A percentile compares a stretch with the other conserved stretches of the same genome.
Evolutionary conservation across 2,329 filamentous ascomycete species (phyloP).

Genomic region (Penicillium corylophilum): DNA sequence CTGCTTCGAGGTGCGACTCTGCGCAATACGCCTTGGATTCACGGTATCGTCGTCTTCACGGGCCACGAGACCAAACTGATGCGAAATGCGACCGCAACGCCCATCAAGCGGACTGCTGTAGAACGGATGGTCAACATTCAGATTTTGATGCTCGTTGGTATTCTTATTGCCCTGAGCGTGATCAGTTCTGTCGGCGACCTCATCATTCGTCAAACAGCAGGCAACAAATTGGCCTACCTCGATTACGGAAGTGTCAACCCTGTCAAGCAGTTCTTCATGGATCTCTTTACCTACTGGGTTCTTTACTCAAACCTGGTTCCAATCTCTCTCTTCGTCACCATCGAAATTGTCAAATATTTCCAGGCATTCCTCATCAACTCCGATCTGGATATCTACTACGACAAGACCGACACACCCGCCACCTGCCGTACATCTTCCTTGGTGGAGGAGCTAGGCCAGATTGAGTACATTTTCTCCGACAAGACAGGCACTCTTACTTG

Average conservation of each 20-base stretch:
- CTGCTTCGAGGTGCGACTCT: conserved; percentile 89
- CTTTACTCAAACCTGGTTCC: conserved; percentile 94
- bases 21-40: conserved; percentile 94
- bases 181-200: conserved; percentile 91
- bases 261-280: conserved; percentile 82
- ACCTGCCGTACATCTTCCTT: conserved; percentile 94
- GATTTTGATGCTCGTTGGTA: conserved; percentile 83
- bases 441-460: conserved; percentile 95
- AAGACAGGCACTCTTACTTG: conserved; percentile 98
- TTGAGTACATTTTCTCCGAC: conserved; percentile 98
- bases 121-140: conserved; percentile 91
- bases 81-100: conserved; percentile 94
- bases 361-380: conserved; percentile 97
- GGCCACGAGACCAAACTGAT: conserved; percentile 98
- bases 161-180: conserved; percentile 80
- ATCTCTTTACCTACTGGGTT: conserved; percentile 98
- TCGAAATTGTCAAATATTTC: conserved; percentile 97
- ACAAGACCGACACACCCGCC: conserved; percentile 89
- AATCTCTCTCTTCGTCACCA: conserved; percentile 95
- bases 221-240: conserved; percentile 69
- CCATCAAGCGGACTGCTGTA: conserved; percentile 96
- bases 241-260: conserved; percentile 63
- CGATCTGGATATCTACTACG: conserved; percentile 96
- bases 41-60: conserved; percentile 93
- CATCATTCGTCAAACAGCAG: conserved; percentile 67